A percentile compares a stretch with the other conserved stretches of the same genome.
phyloP scores from a whole-genome alignment of 129 eudicot genomes.

The Escallonia rubra region DNA sequence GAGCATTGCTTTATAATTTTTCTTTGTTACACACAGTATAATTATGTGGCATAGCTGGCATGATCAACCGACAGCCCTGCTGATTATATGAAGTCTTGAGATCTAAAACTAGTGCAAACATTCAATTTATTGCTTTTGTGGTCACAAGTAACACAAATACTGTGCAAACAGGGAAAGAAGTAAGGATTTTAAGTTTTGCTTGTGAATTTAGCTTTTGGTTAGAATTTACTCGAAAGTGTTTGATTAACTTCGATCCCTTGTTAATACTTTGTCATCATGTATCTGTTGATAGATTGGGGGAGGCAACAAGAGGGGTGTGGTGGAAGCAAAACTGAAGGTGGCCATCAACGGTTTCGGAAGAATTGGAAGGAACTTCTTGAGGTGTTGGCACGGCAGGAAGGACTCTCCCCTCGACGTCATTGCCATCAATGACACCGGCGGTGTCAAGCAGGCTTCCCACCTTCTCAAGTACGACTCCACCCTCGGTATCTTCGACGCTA shows the following conservation, averaged over 20 bases:
- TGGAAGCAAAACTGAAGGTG: slow-evolving; percentile 81
- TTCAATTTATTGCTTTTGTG: too few relatives aligned
- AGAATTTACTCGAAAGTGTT: too few relatives aligned
- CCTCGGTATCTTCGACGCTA: slow-evolving; percentile 91
- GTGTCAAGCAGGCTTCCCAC: slow-evolving; percentile 96
- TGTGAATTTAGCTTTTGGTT: too few relatives aligned
- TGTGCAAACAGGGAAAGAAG: too few relatives aligned
- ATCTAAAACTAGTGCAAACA: too few relatives aligned
- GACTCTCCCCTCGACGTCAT: slow-evolving; percentile 89
- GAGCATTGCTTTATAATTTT: too few relatives aligned
- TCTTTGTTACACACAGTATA: too few relatives aligned
- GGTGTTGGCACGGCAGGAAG: slow-evolving; percentile 98
- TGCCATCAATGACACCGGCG: slow-evolving; percentile 95
- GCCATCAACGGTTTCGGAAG: slow-evolving; percentile 97
- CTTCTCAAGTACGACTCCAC: slow-evolving; percentile 98
- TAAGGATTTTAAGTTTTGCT: too few relatives aligned
- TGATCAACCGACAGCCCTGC: too few relatives aligned
- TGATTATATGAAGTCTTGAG: too few relatives aligned
- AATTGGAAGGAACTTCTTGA: slow-evolving; percentile 95
- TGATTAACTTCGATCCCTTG: neutral
- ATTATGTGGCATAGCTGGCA: too few relatives aligned
- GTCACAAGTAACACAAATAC: too few relatives aligned
- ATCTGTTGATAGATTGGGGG: slow-evolving; percentile 44
- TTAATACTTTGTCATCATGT: neutral
- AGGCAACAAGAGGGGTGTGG: slow-evolving; percentile 53